phyloP scores from a whole-genome alignment of 139 green algal genomes.

The Coelastrella sp. region DNA sequence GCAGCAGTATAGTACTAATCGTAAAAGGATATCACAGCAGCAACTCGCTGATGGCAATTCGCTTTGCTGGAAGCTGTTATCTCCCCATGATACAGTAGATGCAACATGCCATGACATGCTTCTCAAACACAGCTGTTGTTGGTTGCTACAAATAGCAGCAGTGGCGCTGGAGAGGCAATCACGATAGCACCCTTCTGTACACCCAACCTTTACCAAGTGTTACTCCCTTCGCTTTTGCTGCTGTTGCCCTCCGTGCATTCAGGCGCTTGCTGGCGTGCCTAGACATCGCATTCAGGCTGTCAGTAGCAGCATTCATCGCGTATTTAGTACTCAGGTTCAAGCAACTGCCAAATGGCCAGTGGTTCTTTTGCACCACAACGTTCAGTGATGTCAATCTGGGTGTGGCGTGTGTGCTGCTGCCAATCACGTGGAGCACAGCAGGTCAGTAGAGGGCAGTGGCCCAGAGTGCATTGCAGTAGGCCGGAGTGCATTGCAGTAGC shows the following conservation, averaged over 20 bases:
- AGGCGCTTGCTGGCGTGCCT: slow-evolving; percentile 18
- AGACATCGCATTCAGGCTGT: neutral
- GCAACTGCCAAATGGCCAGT: neutral
- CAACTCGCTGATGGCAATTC: no score
- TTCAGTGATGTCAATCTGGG: neutral
- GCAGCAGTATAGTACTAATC: no score
- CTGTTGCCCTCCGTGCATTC: neutral
- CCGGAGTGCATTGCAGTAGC: no score
- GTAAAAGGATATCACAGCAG: no score
- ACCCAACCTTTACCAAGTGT: neutral
- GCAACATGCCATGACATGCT: no score
- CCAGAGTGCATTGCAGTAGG: no score
- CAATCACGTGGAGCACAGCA: neutral
- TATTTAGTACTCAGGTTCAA: slow-evolving; percentile 23
- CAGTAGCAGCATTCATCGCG: slow-evolving; percentile 3
- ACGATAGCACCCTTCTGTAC: no score
- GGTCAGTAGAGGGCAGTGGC: neutral
- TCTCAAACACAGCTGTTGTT: no score
- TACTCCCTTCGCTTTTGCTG: neutral
- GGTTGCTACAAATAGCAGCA: no score
- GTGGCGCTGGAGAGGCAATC: no score
- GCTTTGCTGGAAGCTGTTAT: no score
- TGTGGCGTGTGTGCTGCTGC: slow-evolving; percentile 9
- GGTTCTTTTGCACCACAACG: slow-evolving; percentile 15
- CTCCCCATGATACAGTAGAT: no score